Evolutionary conservation across 73 alveolate species (phyloP).

Genomic region (Breviolum minutum): DNA sequence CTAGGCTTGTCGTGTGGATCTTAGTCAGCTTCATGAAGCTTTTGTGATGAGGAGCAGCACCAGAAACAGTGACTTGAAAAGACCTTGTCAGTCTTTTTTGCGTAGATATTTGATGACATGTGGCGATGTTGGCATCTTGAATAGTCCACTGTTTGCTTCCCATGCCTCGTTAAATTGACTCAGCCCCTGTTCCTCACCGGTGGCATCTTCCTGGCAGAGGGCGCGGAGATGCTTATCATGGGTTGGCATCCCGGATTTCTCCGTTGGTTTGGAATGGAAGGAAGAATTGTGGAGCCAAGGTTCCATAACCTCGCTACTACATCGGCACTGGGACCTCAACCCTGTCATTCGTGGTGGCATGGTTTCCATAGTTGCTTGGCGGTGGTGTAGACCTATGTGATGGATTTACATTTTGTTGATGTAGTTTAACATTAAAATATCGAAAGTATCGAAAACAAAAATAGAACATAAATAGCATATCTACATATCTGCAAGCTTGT

Average conservation of each 20-base stretch:
- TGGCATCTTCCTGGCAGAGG: slow-evolving; percentile 94
- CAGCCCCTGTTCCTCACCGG: slow-evolving; percentile 94
- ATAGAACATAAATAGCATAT: not conserved
- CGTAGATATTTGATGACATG: not conserved
- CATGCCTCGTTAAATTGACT: too few relatives aligned
- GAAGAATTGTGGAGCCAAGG: not conserved
- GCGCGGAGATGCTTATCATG: slow-evolving; percentile 95
- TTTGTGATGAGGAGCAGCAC: not conserved
- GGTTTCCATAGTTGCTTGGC: slow-evolving; percentile 77
- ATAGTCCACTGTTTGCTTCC: too few relatives aligned
- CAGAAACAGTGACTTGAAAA: too few relatives aligned
- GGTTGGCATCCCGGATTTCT: not conserved
- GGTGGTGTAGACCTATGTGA: not conserved
- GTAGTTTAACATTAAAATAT: not conserved
- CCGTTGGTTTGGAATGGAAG: not conserved
- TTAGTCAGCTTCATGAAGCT: slow-evolving; percentile 1
- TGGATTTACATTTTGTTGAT: not conserved
- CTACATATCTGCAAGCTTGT: not conserved
- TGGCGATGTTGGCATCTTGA: not conserved
- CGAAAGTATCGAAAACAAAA: not conserved
- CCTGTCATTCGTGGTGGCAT: slow-evolving; percentile 81
- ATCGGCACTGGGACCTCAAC: slow-evolving; percentile 83
- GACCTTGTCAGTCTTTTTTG: too few relatives aligned
- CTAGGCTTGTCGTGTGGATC: slow-evolving; percentile 47
- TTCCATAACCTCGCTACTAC: slow-evolving; percentile 80